These are phyloP conservation scores for Candida labiduridarum DNA, from an alignment of 1,139 yeast species.

Conservation along the genomic window DNA sequence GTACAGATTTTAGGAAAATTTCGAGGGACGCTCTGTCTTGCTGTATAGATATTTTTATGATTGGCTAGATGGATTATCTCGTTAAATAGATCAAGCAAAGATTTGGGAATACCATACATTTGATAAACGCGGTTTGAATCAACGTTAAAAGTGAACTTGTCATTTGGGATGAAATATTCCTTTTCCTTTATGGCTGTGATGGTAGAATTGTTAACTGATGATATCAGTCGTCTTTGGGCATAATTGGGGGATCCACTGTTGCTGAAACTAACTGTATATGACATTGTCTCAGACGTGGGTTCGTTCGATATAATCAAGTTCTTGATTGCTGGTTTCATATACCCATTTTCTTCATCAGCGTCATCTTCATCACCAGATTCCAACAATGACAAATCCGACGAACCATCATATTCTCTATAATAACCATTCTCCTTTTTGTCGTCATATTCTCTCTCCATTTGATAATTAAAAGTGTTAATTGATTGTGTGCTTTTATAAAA, in stretches of 20 bases:
- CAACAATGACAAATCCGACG: slow-evolving; percentile 21
- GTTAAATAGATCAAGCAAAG: slow-evolving; percentile 47
- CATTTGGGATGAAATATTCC: slow-evolving; percentile 6
- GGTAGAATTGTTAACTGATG: slow-evolving; percentile 1
- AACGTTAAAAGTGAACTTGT: slow-evolving; percentile 12
- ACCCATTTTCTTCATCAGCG: slow-evolving; percentile 14
- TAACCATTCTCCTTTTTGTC: slow-evolving; percentile 35
- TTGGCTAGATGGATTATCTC: slow-evolving; percentile 51
- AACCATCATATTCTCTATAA: slow-evolving; percentile 37
- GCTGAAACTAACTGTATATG: slow-evolving; percentile 28
- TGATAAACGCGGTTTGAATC: slow-evolving; percentile 34
- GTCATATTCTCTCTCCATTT: slow-evolving; percentile 33
- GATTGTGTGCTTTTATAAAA: slow-evolving; percentile 46
- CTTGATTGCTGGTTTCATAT: slow-evolving; percentile 20
- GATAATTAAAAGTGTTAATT: slow-evolving; percentile 40
- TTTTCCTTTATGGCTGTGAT: background rate
- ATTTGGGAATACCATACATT: slow-evolving; percentile 51
- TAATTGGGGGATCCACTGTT: slow-evolving; percentile 16
- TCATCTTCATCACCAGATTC: slow-evolving; percentile 19
- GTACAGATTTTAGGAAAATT: slow-evolving; percentile 59
- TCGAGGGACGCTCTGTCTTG: slow-evolving; percentile 50
- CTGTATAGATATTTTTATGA: slow-evolving; percentile 51
- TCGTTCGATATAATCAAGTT: slow-evolving; percentile 20
- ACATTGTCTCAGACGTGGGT: slow-evolving; percentile 19
- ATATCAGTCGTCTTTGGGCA: slow-evolving; percentile 8